Percentiles rank a stretch among this genome's conserved stretches.
phyloP scores from a whole-genome alignment of 2,329 filamentous ascomycete species.

The Trichocomaceae sp. region DNA sequence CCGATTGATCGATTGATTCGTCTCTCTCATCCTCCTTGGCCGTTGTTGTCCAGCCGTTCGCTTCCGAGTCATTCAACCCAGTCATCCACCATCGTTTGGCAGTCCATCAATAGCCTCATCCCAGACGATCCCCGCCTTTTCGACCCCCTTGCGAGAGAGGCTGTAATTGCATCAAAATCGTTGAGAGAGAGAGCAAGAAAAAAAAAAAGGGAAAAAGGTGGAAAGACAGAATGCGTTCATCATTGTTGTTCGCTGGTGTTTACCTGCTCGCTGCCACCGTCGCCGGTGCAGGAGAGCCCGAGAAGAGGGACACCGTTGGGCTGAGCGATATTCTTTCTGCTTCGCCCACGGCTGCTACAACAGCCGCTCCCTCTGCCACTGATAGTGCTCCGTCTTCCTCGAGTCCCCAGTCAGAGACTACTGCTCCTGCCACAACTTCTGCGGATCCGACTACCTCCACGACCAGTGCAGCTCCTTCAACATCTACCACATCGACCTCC shows the following conservation, averaged over 20 bases:
- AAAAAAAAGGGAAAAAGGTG: not conserved
- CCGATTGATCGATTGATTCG: not conserved
- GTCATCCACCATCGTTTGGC: not conserved
- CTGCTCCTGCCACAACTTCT: conserved; percentile 18
- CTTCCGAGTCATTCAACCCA: not conserved
- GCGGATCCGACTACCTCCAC: conserved; percentile 2
- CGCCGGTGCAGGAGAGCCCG: conserved; percentile 6
- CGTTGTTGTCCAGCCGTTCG: not conserved
- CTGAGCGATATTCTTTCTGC: conserved; percentile 4
- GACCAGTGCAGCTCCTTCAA: conserved; percentile 1
- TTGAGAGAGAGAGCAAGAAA: not conserved
- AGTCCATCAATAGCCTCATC: not conserved
- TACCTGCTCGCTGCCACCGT: conserved; percentile 10
- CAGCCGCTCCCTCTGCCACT: conserved; percentile 7
- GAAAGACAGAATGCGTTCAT: conserved; percentile 8
- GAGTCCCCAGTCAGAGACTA: conserved; percentile 12
- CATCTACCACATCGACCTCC: conserved; percentile 13
- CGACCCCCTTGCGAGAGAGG: not conserved
- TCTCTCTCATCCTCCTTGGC: not conserved
- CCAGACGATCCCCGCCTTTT: not conserved
- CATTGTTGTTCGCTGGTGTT: conserved; percentile 7
- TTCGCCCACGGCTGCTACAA: conserved; percentile 14
- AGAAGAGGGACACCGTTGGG: conserved; percentile 5
- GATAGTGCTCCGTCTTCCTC: conserved; percentile 10
- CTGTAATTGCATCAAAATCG: not conserved